Evolutionary conservation across 345 rosid species (phyloP).

Genomic region (Ceriops decandra): DNA sequence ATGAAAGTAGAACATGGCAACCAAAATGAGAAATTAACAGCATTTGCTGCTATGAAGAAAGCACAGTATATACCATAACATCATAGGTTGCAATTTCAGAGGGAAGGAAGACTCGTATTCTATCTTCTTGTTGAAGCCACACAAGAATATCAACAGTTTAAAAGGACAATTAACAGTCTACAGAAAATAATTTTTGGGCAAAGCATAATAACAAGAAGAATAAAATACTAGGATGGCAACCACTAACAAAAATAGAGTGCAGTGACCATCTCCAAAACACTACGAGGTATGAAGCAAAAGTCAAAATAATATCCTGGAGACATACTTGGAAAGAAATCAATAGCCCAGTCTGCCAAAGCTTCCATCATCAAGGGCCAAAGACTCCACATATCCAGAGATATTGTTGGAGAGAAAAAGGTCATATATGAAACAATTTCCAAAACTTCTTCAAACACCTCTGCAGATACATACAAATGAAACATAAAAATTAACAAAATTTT

Average conservation of each 20-base stretch:
- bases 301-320: not conserved
- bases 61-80: not conserved
- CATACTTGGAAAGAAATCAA: slow-evolving; percentile 92
- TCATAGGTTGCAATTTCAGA: not conserved
- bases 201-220: not conserved
- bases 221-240: no score
- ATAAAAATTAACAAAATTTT: not conserved
- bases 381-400: slow-evolving; percentile 94
- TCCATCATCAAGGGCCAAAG: slow-evolving; percentile 98
- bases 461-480: slow-evolving; percentile 22
- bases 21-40: slow-evolving; percentile 8
- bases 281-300: not conserved
- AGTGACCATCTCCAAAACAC: not conserved
- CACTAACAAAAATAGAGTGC: not conserved
- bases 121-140: not conserved
- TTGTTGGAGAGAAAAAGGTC: slow-evolving; percentile 94
- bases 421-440: slow-evolving; percentile 96
- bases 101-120: not conserved
- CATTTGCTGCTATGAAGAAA: not conserved
- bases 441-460: slow-evolving; percentile 99
- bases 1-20: slow-evolving; percentile 3
- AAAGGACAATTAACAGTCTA: not conserved
- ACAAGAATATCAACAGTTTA: no score
- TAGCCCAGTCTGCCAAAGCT: slow-evolving; percentile 94
- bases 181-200: not conserved